These are phyloP conservation scores for Gastrolobium bilobum DNA, from an alignment of 306 rosid species.

Conservation along the genomic window DNA sequence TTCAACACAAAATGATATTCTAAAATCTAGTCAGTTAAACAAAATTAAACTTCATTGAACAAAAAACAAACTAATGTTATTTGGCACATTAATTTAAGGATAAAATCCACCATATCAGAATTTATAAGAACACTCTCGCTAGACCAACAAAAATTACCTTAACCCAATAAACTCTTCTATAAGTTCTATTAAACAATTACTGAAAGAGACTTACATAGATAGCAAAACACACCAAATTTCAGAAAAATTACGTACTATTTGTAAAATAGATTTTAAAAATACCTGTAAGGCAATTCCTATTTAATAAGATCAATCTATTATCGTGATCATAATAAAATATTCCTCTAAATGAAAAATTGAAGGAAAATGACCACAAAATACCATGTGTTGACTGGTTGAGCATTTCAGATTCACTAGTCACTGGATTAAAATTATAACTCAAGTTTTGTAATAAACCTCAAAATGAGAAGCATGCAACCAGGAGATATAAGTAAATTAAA, in stretches of 20 bases:
- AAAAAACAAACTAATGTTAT: neutral
- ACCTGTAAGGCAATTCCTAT: neutral
- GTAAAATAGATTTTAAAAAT: constrained; percentile 3
- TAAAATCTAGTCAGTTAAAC: neutral
- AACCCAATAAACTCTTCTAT: neutral
- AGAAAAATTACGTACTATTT: neutral
- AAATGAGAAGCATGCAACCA: neutral
- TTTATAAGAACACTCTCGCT: neutral
- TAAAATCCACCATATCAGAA: neutral
- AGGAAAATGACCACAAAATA: constrained; percentile 14
- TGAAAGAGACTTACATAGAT: neutral
- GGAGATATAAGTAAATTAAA: constrained; percentile 1
- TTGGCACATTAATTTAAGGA: neutral
- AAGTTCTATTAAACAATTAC: neutral
- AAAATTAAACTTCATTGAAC: neutral
- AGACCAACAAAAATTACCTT: neutral
- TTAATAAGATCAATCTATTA: neutral
- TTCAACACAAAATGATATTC: neutral
- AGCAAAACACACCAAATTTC: neutral
- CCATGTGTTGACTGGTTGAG: constrained; percentile 16
- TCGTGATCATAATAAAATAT: neutral
- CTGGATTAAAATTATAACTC: constrained; percentile 18
- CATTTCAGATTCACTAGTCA: neutral
- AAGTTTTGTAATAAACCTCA: neutral
- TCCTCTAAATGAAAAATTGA: constrained; percentile 17